Conservation (phyloP, 2,329 filamentous ascomycete genomes). For the Sporothrix humicola region DNA sequence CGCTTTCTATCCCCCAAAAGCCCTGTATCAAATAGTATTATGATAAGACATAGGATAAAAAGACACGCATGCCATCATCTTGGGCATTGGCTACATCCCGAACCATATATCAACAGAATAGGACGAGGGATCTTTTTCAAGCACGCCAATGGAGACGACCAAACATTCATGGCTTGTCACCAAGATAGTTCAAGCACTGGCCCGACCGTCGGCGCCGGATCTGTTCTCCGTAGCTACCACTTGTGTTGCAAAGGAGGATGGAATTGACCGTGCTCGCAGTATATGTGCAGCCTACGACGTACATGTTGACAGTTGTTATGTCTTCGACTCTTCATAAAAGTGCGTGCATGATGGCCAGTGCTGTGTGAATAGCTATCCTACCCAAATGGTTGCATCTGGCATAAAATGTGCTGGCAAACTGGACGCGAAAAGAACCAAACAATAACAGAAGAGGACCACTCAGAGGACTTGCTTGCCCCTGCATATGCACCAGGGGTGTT, state of each 20-base stretch:
- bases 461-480: conserved; percentile 9
- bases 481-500: conserved; percentile 5
- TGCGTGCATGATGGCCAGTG: not conserved
- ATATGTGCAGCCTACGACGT: not conserved
- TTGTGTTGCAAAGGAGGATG: not conserved
- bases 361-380: not conserved
- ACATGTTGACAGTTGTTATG: not conserved
- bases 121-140: not conserved
- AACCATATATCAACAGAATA: not conserved
- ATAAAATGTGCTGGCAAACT: not conserved
- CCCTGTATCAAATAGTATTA: not conserved
- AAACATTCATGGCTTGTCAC: not conserved
- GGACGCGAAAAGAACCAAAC: not conserved
- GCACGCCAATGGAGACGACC: not conserved
- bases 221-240: not conserved
- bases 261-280: not conserved
- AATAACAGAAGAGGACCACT: not conserved
- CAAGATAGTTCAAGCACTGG: not conserved
- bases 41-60: not conserved
- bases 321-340: not conserved
- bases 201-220: conserved; percentile 1
- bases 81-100: conserved; percentile 6
- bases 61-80: not conserved
- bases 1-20: not conserved
- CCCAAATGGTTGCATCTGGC: not conserved